A percentile compares a stretch with the other conserved stretches of the same genome.
Conservation (phyloP, 2,329 filamentous ascomycete genomes). For the Escovopsis sp. region DNA sequence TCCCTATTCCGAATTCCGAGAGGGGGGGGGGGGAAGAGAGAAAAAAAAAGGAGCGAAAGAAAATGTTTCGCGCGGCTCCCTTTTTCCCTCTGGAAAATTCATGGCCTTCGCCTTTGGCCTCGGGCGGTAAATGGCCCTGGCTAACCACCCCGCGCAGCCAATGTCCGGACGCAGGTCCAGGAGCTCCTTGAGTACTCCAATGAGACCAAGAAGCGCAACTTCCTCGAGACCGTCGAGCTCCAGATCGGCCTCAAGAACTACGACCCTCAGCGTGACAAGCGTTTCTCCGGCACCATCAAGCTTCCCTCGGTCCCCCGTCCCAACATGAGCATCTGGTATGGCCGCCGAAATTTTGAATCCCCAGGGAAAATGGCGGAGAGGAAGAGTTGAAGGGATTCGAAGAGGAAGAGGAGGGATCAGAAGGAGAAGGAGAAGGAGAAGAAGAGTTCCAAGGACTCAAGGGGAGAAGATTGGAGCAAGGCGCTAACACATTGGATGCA, state of each 20-base stretch:
- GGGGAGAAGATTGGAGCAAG: slow-evolving; percentile 15
- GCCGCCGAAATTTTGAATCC: neutral
- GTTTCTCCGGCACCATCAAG: slow-evolving; percentile 99
- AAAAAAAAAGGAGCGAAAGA: too few relatives aligned
- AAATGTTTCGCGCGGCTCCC: too few relatives aligned
- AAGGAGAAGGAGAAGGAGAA: too few relatives aligned
- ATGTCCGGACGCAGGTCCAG: slow-evolving; percentile 89
- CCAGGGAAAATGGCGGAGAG: too few relatives aligned
- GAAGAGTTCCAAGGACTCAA: neutral
- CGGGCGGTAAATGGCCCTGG: slow-evolving; percentile 3
- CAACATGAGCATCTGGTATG: slow-evolving; percentile 66
- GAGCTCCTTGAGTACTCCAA: slow-evolving; percentile 90
- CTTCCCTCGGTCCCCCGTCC: slow-evolving; percentile 84
- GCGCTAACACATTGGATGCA: slow-evolving; percentile 10
- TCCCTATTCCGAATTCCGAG: neutral
- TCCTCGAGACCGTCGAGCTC: slow-evolving; percentile 85
- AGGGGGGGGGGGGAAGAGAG: neutral
- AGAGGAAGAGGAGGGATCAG: too few relatives aligned
- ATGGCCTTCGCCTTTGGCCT: neutral
- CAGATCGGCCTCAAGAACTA: slow-evolving; percentile 97
- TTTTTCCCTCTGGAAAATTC: too few relatives aligned
- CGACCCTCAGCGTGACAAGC: slow-evolving; percentile 99
- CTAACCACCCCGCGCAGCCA: slow-evolving; percentile 38
- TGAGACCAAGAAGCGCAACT: slow-evolving; percentile 95
- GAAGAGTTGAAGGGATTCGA: too few relatives aligned